Evolutionary conservation across 1,284 basidiomycete species (phyloP), one percentile per base, ranked within the genome.

Genomic region (Cutaneotrichosporon cutaneum): DNA sequence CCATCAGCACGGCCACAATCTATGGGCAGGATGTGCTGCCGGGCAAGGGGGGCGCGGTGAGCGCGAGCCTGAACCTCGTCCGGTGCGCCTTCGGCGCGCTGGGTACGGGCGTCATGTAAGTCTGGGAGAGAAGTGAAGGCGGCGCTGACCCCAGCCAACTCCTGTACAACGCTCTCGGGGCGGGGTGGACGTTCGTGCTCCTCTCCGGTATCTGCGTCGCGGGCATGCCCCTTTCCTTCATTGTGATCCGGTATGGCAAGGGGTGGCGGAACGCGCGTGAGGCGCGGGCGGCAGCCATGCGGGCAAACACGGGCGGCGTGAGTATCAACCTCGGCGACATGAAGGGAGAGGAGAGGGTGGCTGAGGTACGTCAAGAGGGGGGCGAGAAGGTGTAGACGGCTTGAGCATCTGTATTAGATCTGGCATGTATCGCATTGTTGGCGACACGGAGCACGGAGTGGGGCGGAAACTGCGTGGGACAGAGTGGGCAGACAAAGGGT

Each of bases 171-270:
- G 52, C 63, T 1, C 59, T 81, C 9, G 72, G 73, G 3, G 69
- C 73, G 0, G 79, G 79, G 14, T 80, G 75, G 76, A 75, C 77
- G 13, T 76, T 76, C 33, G 75, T 77, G 27, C 65, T 79, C 9
- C 60, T 78, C 51, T 68, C 70, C 9, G 78, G 75, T 0, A 61
- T 77, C 7, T 66, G 68, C 33, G 32, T 75, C 3, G 52, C 68
- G 0, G 66, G 62, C 6, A 45, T 68, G 7, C 77, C 77, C 0
- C 51, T 78, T 21, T 68, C 70, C 2, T 50, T 71, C 27, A 22
- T 76, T 1, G 70, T 77, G 9, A 54, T 73, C 2, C 53, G 54
- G 32, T 62, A 68, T 22, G 78, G 65, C 0, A 66, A 68, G 16
- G 47, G 35, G 18, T 80, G 78, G 78, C 61, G 76, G n/a, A 60